phyloP scores from a whole-genome alignment of 2,329 filamentous ascomycete species.

The Fonsecaea nubica region DNA sequence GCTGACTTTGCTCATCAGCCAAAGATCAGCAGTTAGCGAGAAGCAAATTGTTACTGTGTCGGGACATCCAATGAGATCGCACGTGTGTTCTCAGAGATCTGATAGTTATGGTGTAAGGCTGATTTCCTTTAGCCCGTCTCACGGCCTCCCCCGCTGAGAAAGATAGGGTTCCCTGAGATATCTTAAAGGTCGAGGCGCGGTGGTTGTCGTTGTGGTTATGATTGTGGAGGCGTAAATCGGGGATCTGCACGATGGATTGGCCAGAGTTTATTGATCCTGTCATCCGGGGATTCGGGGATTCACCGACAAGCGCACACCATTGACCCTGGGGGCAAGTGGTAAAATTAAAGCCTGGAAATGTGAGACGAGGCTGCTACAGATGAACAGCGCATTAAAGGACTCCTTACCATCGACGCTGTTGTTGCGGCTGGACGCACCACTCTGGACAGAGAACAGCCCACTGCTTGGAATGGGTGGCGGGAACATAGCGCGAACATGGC shows the following conservation, averaged over 20 bases:
- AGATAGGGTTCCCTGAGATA: background rate
- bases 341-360: background rate
- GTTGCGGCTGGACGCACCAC: background rate
- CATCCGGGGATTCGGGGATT: constrained; percentile 13
- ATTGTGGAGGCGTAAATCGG: background rate
- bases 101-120: background rate
- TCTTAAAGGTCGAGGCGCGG: background rate
- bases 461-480: no score
- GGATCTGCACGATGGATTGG: background rate
- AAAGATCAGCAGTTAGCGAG: background rate
- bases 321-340: background rate
- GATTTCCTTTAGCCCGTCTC: background rate
- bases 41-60: background rate
- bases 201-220: background rate
- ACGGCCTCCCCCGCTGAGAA: background rate
- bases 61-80: background rate
- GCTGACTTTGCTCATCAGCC: background rate
- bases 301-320: background rate
- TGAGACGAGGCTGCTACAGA: background rate
- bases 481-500: no score
- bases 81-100: background rate
- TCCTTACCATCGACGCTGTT: background rate
- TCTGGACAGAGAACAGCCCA: background rate
- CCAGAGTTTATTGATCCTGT: constrained; percentile 13
- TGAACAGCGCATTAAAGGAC: background rate